A percentile compares a stretch with the other conserved stretches of the same genome.
Evolutionary conservation across 306 rosid genomes (phyloP).

Genomic region (Glycine tomentella): DNA sequence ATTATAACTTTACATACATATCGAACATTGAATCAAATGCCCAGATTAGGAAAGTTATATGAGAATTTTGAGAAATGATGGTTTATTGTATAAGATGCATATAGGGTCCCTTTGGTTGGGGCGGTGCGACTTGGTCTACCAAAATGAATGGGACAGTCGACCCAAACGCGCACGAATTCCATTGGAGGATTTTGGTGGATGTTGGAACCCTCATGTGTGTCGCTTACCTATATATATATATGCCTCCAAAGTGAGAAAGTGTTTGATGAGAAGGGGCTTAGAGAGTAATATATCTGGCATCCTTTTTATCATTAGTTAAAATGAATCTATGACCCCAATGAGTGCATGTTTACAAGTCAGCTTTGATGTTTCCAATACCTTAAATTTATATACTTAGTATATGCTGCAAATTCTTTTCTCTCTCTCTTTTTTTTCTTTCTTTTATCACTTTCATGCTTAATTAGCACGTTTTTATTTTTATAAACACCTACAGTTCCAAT

Average conservation of each 20-base stretch:
- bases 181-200: slow-evolving; percentile 57
- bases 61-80: neutral
- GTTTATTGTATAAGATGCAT: neutral
- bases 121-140: slow-evolving; percentile 49
- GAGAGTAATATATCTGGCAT: neutral
- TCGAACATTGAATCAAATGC: neutral
- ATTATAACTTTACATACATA: neutral
- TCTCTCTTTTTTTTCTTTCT: neutral
- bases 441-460: slow-evolving; percentile 17
- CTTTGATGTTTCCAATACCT: neutral
- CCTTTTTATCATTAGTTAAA: slow-evolving; percentile 45
- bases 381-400: neutral
- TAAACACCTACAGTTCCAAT: neutral
- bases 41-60: neutral
- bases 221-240: neutral
- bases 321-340: slow-evolving; percentile 51
- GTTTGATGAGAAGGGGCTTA: slow-evolving; percentile 26
- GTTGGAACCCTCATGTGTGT: slow-evolving; percentile 49
- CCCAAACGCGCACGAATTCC: slow-evolving; percentile 51
- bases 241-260: slow-evolving; percentile 17
- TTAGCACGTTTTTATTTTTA: slow-evolving; percentile 5
- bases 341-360: slow-evolving; percentile 42
- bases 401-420: neutral
- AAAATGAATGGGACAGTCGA: slow-evolving; percentile 46
- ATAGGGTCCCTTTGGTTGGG: slow-evolving; percentile 41